Evolutionary conservation across 75 land plant species (phyloP), one percentile per base, ranked within the genome.

Genomic region (Chamaecyparis obtusa): DNA sequence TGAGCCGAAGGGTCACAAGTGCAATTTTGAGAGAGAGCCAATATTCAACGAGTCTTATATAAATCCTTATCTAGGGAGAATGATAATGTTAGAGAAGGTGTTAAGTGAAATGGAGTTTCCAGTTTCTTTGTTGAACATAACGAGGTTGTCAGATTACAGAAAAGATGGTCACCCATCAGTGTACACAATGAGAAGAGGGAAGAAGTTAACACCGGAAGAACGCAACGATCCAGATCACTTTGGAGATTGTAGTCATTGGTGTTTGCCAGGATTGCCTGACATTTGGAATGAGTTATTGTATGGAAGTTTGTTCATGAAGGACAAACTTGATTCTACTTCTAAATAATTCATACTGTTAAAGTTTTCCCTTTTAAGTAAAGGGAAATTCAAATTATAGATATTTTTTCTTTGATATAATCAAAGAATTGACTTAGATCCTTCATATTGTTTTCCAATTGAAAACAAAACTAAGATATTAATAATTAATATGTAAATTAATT

Each of bases 171-270:
- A 95, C 77, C 93, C 95, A 32, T 91, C 97, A 1, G 91, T 95
- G 2, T 87, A 94, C 86, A 94, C 95, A 5, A 83, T 91, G 81
- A 91, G 90, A 17, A 92, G 89, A 54, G 92, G 91, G 54, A 91
- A 92, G 85, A 41, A 89, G 87, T 87, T 94, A 71, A 92, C 94
- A 32, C 89, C 88, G 14, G 92, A 94, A 88, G 92, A 94, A 72
- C 37, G 91, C 54, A 87, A 92, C 27, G 92, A 94, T 82, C 95
- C 95, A 0, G 86, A 85, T 16, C 87, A 79, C 0, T 94, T 51
- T 55, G 95, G 94, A 39, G 98, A 96, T 77, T 96, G 98, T 85
- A 95, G 94, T 85, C 98, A 96, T 71, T 96, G 95, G 92, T 96
- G 98, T 87, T 89, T 96, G 19, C 98, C 98, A 0, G 98, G 98